A percentile compares a stretch with the other conserved stretches of the same genome.
phyloP scores from a whole-genome alignment of 176 grass and related monocot species.

The Oropetium thomaeum region DNA sequence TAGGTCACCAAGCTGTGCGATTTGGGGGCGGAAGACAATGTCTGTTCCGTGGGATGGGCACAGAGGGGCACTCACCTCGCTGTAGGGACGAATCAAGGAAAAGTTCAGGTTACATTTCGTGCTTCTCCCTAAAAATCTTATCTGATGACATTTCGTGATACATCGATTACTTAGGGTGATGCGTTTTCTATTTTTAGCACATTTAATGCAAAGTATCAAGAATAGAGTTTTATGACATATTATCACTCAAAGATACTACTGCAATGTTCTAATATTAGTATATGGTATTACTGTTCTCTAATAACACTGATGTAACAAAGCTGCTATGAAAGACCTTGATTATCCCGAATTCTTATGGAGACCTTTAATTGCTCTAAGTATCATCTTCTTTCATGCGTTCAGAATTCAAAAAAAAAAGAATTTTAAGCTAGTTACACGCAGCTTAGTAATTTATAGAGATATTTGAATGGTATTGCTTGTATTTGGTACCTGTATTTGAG shows the following conservation, averaged over 20 bases:
- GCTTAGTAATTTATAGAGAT: background rate
- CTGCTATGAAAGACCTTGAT: background rate
- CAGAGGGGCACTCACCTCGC: conserved; percentile 80
- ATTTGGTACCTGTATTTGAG: background rate
- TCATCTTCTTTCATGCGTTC: background rate
- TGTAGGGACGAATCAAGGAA: conserved; percentile 90
- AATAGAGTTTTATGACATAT: no score
- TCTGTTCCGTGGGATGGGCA: conserved; percentile 95
- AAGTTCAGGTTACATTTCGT: conserved; percentile 65
- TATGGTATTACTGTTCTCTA: background rate
- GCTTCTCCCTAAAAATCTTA: background rate
- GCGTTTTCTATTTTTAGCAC: background rate
- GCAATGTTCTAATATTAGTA: background rate
- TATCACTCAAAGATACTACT: no score
- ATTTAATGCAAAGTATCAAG: background rate
- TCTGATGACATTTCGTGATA: background rate
- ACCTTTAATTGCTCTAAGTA: background rate
- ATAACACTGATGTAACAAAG: background rate
- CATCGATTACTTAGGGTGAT: background rate
- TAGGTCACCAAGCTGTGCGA: conserved; percentile 98
- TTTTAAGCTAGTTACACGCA: background rate
- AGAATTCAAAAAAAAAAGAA: background rate
- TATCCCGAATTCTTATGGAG: background rate
- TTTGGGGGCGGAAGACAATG: conserved; percentile 75
- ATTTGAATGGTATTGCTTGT: background rate